Percentiles rank a stretch among this genome's conserved stretches.
phyloP scores from a whole-genome alignment of 306 rosid species.

The Trifolium pratense region DNA sequence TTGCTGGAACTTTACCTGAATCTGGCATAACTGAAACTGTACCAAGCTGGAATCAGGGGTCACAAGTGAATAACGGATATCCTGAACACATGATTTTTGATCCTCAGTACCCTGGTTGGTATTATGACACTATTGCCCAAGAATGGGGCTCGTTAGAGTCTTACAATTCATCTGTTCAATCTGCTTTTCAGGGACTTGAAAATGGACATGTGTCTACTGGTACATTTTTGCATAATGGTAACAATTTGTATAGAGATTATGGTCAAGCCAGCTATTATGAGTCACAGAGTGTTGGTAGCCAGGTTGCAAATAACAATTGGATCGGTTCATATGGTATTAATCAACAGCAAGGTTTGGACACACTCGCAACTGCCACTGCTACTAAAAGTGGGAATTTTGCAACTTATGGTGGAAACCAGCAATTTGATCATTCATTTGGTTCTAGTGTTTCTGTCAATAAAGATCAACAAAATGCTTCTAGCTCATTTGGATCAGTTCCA shows the following conservation, averaged over 20 bases:
- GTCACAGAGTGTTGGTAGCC: conserved; percentile 50
- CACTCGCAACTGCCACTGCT: conserved; percentile 44
- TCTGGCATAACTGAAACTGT: conserved; percentile 48
- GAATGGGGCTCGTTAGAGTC: conserved; percentile 75
- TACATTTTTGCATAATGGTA: conserved; percentile 42
- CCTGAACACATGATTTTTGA: conserved; percentile 81
- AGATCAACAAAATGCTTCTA: conserved; percentile 57
- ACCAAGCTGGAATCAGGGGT: conserved; percentile 58
- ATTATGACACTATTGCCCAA: conserved; percentile 70
- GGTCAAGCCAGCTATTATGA: conserved; percentile 50
- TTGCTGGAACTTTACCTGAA: conserved; percentile 57
- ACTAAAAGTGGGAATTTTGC: conserved; percentile 40
- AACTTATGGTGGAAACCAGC: conserved; percentile 51
- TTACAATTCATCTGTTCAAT: conserved; percentile 55
- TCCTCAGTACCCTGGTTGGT: conserved; percentile 86
- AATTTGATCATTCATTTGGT: conserved; percentile 51
- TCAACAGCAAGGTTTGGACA: conserved; percentile 50
- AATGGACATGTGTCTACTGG: conserved; percentile 50
- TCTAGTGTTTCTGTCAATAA: conserved; percentile 43
- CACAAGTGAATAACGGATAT: conserved; percentile 61
- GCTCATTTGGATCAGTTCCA: conserved; percentile 57
- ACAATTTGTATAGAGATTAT: conserved; percentile 46
- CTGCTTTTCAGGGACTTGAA: conserved; percentile 43
- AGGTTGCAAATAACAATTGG: conserved; percentile 56
- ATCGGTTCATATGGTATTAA: conserved; percentile 46